Base-by-base conservation (phyloP, 164 flowering plant genomes). In the Macadamia integrifolia region DNA sequence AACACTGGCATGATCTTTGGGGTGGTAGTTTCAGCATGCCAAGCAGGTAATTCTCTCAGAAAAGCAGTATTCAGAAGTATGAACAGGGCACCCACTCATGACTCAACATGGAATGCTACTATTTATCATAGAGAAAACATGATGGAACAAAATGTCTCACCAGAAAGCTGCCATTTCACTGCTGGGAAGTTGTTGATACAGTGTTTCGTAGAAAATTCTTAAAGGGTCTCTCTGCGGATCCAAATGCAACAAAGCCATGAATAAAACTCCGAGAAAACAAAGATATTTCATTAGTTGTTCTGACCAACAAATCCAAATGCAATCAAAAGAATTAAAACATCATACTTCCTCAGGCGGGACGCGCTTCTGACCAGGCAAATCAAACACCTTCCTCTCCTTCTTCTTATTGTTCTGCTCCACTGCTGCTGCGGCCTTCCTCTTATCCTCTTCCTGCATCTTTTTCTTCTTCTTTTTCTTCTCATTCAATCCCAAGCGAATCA, bases 81-180 rank as follows among this genome's bases (percentile, higher is more conserved):
- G 50, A 46, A 46, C 13, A 46, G 50, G 50, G 50, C 50, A 46
- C 50, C 50, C 13, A 46, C 9, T 46, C 50, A 46, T 8, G 50
- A 46, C 8, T 46, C 9, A 46, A 46, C 50, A 46, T 46, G 3
- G 13, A 46, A 46, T 46, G 1, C 12, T 8, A 46, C 50, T 46
- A 46, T 11, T 8, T 46, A 46, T 46, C 50, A 46, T 8, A 46
- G 3, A 46, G 9, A 46, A 46, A 46, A 8, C 50, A 46, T 11
- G 12, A 53, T 17, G 57, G 18, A 53, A 17, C 18, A 17, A 53
- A 53, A 13, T 14, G 6, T 32, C 85, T 79, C 65, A 94, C 99
- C 99, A 92, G 71, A 90, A 42, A 35, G 91, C 89, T 6, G 99
- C 97, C 93, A 94, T 89, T 71, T 94, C 98, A 53, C 99, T 92